Evolutionary conservation across 176 grass and related monocot species (phyloP).

Genomic region (Pontederia paniculata): DNA sequence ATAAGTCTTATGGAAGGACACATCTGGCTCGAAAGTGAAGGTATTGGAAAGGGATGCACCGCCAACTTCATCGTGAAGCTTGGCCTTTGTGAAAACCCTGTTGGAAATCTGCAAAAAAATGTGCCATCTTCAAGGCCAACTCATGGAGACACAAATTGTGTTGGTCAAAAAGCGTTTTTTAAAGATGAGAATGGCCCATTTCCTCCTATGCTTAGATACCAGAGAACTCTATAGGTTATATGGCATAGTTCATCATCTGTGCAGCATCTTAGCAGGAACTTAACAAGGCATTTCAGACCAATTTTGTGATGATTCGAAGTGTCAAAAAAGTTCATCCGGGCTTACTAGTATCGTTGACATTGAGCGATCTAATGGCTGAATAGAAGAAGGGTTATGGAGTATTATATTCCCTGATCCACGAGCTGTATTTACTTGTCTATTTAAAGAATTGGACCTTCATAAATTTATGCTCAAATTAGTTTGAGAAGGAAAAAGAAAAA

Average conservation of each 20-base stretch:
- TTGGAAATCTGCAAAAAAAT: constrained; percentile 49
- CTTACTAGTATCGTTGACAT: no score
- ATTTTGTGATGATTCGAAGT: no score
- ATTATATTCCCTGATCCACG: no score
- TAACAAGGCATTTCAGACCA: no score
- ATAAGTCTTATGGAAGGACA: constrained; percentile 84
- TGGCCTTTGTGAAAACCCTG: constrained; percentile 38
- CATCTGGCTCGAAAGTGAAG: constrained; percentile 96
- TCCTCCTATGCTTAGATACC: constrained; percentile 53
- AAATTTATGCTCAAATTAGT: no score
- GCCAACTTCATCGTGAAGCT: constrained; percentile 70
- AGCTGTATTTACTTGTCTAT: no score
- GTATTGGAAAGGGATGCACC: constrained; percentile 72
- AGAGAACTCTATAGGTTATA: constrained; percentile 51
- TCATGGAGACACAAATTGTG: constrained; percentile 22
- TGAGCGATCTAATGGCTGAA: no score
- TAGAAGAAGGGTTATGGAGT: no score
- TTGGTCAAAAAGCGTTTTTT: constrained; percentile 6
- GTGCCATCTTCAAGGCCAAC: constrained; percentile 37
- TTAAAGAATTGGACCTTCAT: no score
- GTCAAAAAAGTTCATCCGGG: no score
- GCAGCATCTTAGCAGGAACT: neutral
- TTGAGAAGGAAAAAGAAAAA: no score
- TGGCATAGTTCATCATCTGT: constrained; percentile 17
- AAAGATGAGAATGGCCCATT: constrained; percentile 29